A percentile compares a stretch with the other conserved stretches of the same genome.
These are phyloP conservation scores for Bassia scoparia DNA, from an alignment of 148 eudicot genomes.

Conservation along the genomic window DNA sequence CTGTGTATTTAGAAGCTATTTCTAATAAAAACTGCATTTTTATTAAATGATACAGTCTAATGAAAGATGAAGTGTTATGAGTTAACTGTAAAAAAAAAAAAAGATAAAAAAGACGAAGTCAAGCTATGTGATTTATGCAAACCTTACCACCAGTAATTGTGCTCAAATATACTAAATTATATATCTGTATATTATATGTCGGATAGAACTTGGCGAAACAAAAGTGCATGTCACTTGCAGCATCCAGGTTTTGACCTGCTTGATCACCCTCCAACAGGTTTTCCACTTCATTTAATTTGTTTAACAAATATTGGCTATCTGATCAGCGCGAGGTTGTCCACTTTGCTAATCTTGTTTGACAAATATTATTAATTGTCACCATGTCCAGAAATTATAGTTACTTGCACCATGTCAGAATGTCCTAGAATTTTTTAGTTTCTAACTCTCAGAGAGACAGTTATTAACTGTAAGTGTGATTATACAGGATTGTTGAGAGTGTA, in stretches of 20 bases:
- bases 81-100: too few relatives aligned
- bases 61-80: background rate
- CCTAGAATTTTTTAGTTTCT: background rate
- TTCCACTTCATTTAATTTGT: too few relatives aligned
- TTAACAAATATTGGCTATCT: too few relatives aligned
- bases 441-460: background rate
- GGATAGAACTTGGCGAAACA: background rate
- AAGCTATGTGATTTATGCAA: background rate
- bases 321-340: background rate
- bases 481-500: constrained; percentile 93
- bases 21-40: background rate
- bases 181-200: background rate
- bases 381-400: background rate
- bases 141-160: background rate
- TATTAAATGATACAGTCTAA: background rate
- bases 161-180: background rate
- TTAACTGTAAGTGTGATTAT: constrained; percentile 12
- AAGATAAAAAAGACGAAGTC: background rate
- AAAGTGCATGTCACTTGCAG: background rate
- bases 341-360: background rate
- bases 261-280: background rate
- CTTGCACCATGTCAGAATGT: background rate
- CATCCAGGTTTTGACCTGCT: background rate
- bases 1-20: background rate
- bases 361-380: background rate